Conservation (phyloP, 768 basidiomycete species). For the Pulveroboletus sp. region DNA sequence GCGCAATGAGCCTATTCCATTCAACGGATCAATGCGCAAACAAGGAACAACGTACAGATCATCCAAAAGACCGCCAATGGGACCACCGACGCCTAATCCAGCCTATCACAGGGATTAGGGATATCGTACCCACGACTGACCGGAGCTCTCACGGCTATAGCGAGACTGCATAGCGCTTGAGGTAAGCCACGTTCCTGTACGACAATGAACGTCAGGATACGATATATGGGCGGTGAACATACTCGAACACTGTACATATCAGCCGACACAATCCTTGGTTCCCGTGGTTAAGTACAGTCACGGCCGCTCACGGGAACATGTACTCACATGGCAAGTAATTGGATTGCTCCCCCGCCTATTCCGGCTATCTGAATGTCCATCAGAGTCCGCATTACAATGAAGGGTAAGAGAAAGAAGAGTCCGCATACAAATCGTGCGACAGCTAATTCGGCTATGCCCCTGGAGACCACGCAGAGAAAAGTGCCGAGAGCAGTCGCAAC, state of each 20-base stretch:
- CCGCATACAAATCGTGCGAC: slow-evolving; percentile 50
- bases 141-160: slow-evolving; percentile 1
- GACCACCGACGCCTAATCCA: slow-evolving; percentile 12
- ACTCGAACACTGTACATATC: slow-evolving; percentile 21
- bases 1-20: background rate
- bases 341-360: slow-evolving; percentile 19
- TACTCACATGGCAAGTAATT: slow-evolving; percentile 17
- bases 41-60: slow-evolving; percentile 5
- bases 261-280: slow-evolving; percentile 18
- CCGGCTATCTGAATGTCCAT: slow-evolving; percentile 16
- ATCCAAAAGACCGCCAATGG: slow-evolving; percentile 9
- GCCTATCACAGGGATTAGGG: background rate
- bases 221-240: background rate
- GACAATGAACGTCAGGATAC: background rate
- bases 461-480: slow-evolving; percentile 49
- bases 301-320: background rate
- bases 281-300: background rate
- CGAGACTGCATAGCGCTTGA: slow-evolving; percentile 41
- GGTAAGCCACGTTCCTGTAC: slow-evolving; percentile 1
- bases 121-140: background rate
- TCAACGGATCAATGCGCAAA: background rate
- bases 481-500: slow-evolving; percentile 57
- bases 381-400: too few species aligned
- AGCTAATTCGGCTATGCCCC: slow-evolving; percentile 60
- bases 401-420: background rate